phyloP scores from a whole-genome alignment of 345 rosid species.

The Eucalyptus lansdowneana region DNA sequence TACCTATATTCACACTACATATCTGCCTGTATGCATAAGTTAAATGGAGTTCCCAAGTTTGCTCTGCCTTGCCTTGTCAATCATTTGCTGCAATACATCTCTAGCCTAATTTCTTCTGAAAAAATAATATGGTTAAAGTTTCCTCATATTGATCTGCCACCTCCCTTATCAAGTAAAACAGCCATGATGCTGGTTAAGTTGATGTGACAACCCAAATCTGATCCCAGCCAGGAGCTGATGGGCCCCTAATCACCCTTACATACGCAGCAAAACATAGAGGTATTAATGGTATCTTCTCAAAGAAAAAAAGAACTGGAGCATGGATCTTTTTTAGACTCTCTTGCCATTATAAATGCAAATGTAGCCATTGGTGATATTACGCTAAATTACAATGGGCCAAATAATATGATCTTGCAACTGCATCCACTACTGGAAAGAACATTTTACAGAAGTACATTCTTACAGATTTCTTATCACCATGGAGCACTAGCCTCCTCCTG shows the following conservation, averaged over 20 bases:
- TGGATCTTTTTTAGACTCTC: neutral
- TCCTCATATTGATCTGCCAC: neutral
- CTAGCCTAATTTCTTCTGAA: neutral
- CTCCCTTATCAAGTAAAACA: neutral
- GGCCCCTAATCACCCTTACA: neutral
- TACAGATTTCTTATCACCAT: slow-evolving; percentile 10
- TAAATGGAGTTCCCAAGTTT: neutral
- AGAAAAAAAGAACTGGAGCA: neutral
- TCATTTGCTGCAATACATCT: neutral
- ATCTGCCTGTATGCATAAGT: neutral
- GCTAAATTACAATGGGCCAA: neutral
- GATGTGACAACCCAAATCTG: neutral
- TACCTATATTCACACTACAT: neutral
- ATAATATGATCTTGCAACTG: neutral
- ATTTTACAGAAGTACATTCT: neutral
- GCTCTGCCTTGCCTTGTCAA: neutral
- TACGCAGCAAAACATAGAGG: neutral
- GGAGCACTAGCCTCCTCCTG: slow-evolving; percentile 23
- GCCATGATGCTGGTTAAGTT: neutral
- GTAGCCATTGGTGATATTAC: neutral
- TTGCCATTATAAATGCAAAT: neutral
- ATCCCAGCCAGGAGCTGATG: neutral
- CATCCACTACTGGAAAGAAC: neutral
- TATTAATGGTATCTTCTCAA: neutral
- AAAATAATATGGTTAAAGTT: neutral